A percentile compares a stretch with the other conserved stretches of the same genome.
phyloP scores from a whole-genome alignment of 768 basidiomycete genomes.

The Paxillus ammoniavirescens region DNA sequence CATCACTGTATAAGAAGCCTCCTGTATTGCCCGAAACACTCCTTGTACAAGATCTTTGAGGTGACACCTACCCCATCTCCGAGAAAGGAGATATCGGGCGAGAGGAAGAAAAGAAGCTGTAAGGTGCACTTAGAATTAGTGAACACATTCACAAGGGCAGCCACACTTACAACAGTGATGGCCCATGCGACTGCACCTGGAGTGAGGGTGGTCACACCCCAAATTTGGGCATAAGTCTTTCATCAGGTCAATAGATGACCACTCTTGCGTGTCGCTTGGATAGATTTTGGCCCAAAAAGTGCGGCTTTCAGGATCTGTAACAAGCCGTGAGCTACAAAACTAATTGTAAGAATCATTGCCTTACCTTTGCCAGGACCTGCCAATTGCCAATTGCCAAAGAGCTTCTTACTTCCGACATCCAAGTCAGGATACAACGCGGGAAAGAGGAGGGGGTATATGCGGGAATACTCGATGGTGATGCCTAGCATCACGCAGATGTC shows the following conservation, averaged over 20 bases:
- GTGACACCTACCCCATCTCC: not conserved
- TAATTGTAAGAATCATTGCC: not conserved
- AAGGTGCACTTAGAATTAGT: not conserved
- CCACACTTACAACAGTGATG: not conserved
- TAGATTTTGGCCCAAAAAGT: not conserved
- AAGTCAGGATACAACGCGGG: slow-evolving; percentile 2
- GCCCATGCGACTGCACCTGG: slow-evolving; percentile 1
- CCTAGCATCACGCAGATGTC: not conserved
- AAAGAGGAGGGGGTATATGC: not conserved
- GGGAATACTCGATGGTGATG: not conserved
- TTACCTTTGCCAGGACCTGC: not conserved
- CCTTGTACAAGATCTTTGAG: not conserved
- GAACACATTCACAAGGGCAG: not conserved
- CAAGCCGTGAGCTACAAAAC: not conserved
- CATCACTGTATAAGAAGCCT: not conserved
- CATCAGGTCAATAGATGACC: too few species aligned
- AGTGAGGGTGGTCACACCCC: not conserved
- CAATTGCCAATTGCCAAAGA: slow-evolving; percentile 4
- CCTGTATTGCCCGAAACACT: not conserved
- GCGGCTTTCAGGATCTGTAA: slow-evolving; percentile 2
- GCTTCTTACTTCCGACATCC: not conserved
- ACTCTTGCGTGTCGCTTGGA: not conserved
- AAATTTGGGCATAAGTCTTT: not conserved
- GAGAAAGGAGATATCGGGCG: not conserved
- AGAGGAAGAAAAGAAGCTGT: slow-evolving; percentile 1